These are phyloP conservation scores for grape (Vitis vinifera) DNA, from an alignment of 164 flowering plant genomes.

Conservation along the genomic window DNA sequence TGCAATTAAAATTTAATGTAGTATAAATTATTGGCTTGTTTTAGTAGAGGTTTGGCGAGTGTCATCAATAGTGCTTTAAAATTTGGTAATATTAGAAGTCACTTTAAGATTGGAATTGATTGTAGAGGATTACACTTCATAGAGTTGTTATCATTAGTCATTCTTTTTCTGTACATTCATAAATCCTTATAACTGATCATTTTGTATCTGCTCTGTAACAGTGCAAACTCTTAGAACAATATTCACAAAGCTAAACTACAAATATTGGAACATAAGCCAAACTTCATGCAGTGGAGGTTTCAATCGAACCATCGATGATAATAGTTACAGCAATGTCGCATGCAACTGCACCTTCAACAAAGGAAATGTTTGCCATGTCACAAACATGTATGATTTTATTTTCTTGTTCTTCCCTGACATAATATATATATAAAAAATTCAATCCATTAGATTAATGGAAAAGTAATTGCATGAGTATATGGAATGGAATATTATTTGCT, in stretches of 20 bases:
- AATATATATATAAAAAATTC: too few species aligned
- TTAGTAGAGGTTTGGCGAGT: too few species aligned
- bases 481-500: too few species aligned
- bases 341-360: constrained; percentile 38
- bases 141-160: not conserved
- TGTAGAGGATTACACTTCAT: too few species aligned
- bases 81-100: too few species aligned
- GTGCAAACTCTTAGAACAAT: constrained; percentile 33
- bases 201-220: constrained; percentile 5
- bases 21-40: too few species aligned
- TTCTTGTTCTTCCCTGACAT: not conserved
- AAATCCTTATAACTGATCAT: not conserved
- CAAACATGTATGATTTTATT: constrained; percentile 27
- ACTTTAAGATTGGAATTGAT: too few species aligned
- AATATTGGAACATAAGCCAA: constrained; percentile 20
- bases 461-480: too few species aligned
- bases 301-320: not conserved
- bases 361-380: constrained; percentile 36
- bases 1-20: too few species aligned
- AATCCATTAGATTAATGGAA: too few species aligned
- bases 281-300: constrained; percentile 19
- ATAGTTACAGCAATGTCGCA: constrained; percentile 23
- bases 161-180: not conserved
- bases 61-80: too few species aligned
- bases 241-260: constrained; percentile 23